Evolutionary conservation across 2,329 filamentous ascomycete species (phyloP), one percentile per base, ranked within the genome.

Genomic region (Malbranchea cinnamomea): DNA sequence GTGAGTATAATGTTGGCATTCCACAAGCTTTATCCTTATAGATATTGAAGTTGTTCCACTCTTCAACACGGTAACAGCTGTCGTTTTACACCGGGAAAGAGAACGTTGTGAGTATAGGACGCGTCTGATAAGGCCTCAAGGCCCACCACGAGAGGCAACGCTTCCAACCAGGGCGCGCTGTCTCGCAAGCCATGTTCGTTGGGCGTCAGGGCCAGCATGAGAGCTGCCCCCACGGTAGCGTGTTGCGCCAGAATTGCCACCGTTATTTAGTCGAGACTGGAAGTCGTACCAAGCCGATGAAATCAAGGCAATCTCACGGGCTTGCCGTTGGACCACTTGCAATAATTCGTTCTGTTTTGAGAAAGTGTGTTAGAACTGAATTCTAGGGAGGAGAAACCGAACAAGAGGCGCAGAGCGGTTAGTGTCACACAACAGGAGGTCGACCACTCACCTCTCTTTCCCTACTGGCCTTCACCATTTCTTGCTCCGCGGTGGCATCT

Each of bases 221-320:
- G 41, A 42, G 24, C 32, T 15, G 10, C 53, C 50, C 31, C 54
- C 45, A 13, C 56, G 50, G 36, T 59, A 54, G 34, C 54, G 49
- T 18, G 56, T 52, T 25, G 56, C 36, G 25, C 13, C 44, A 28
- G 46, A 51, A 36, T 57, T 48, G 39, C 57, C 61, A 38, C 51
- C 54, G 33, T 54, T 60, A 30, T 60, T 57, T 32, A 60, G 45
- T 13, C 58, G 53, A 31, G 54, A 52, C 32, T 61, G 57, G 26
- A 62, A 50, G 29, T 62, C 54, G 37, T 59, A 60, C 59, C 59
- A 63, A 6, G 59, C 58, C 5, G 58, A 60, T 33, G 52, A 55
- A 31, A 63, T 54, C 23, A 63, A 53, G 23, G 47, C 45, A 16
- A 63, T 50, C 39, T 63, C 59, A 19, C 57, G 55, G 16, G 52